phyloP scores from a whole-genome alignment of 2,329 filamentous ascomycete species.

The Aspergillus ibericus region DNA sequence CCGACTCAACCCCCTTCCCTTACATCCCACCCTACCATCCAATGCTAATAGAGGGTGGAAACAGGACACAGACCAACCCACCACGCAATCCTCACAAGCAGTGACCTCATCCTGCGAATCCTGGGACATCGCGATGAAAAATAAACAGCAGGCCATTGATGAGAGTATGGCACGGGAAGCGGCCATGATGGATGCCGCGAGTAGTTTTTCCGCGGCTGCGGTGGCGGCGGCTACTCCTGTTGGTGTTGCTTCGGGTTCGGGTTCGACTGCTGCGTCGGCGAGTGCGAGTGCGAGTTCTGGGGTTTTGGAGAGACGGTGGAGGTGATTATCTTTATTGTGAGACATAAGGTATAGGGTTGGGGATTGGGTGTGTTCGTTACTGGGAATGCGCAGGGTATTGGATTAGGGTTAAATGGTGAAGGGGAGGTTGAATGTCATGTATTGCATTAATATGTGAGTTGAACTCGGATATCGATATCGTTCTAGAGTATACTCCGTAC shows the following conservation, averaged over 20 bases:
- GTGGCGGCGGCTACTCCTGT: background rate
- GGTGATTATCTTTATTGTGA: background rate
- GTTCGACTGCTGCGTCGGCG: background rate
- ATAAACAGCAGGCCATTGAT: slow-evolving; percentile 20
- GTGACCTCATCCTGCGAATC: slow-evolving; percentile 7
- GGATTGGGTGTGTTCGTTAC: too few species aligned
- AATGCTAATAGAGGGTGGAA: background rate
- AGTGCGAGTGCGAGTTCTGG: background rate
- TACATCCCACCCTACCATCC: background rate
- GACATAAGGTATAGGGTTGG: too few species aligned
- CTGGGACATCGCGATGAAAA: slow-evolving; percentile 24
- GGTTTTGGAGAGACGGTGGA: background rate
- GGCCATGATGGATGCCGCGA: too few species aligned
- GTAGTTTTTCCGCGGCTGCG: too few species aligned
- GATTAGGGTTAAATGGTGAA: background rate
- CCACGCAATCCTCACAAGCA: background rate
- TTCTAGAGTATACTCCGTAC: too few species aligned
- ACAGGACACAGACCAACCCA: too few species aligned
- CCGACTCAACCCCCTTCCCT: background rate
- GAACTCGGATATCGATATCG: too few species aligned
- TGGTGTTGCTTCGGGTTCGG: background rate
- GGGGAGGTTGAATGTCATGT: background rate
- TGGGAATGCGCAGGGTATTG: too few species aligned
- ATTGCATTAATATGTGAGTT: too few species aligned
- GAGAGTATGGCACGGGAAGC: background rate